Evolutionary conservation across 345 rosid genomes (phyloP), one percentile per base, ranked within the genome.

Genomic region (Eucalyptus pauciflora): DNA sequence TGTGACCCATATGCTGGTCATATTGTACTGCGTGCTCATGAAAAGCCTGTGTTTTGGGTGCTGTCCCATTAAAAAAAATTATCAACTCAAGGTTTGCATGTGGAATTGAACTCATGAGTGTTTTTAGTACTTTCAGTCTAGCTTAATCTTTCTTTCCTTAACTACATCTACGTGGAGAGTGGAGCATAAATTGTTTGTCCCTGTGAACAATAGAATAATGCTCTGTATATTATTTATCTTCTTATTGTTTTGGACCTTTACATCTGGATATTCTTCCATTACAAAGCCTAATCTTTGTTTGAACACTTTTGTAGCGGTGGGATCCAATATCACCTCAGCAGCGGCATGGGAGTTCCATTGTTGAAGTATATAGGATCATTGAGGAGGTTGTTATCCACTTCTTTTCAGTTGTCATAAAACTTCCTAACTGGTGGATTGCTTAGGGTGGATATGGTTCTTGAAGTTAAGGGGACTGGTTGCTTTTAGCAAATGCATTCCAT

Each of bases 271-370:
- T 50, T 86, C 16, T 49, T 17, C 54, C n/a, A 31, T 46, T 83
- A 86, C 52, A 37, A 46, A 51, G 69, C 51, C 48, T 88, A 88
- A 41, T 62, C 64, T 90, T 41, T 62, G n/a, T 80, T 27, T 88
- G 22, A 76, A 41, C 85, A 54, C 88, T 90, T 86, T 86, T 94
- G 87, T 94, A 98, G 99, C 94, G 88, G 13, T 98, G 99, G 99
- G 97, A 96, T 31, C 98, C 98, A 86, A 95, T 98, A 88, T 98
- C 99, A 86, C 95, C 99, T 90, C 99, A 98, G 88, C 98, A 95
- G 92, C 95, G 98, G 89, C 97, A 97, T 94, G 99, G 97, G 86
- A 95, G 94, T 94, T 98, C 99, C 88, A 94, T 98, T 89, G 97
- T 98, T 71, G 99, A 98, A 94, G 98, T 97, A 86, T 97, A 95